Conservation (phyloP, 129 eudicot species). For the Tanacetum coccineum region DNA sequence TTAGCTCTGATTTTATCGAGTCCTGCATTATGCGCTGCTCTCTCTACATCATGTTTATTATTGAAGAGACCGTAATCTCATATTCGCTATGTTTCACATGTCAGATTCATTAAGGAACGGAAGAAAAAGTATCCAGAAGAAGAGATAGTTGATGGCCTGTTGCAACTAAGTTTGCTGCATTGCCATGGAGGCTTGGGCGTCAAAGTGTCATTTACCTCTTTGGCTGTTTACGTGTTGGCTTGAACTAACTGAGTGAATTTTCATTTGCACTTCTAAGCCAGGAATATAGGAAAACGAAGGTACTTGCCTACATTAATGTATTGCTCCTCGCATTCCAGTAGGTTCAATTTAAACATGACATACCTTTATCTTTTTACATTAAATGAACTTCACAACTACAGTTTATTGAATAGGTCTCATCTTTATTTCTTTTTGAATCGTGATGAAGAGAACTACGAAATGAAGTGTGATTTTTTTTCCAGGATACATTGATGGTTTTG, state of each 20-base stretch:
- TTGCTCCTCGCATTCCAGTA: neutral
- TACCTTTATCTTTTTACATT: neutral
- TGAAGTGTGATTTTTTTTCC: slow-evolving; percentile 21
- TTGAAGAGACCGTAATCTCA: neutral
- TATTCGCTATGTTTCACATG: slow-evolving; percentile 4
- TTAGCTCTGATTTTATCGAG: neutral
- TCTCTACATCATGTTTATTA: neutral
- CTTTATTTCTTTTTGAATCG: neutral
- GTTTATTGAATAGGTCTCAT: neutral
- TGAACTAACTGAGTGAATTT: slow-evolving; percentile 18
- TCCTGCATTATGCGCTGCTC: neutral
- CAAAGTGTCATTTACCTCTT: slow-evolving; percentile 52
- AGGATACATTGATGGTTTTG: slow-evolving; percentile 98
- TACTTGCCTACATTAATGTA: slow-evolving; percentile 26
- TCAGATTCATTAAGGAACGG: slow-evolving; percentile 82
- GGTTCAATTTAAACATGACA: neutral
- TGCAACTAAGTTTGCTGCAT: slow-evolving; percentile 94
- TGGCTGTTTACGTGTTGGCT: neutral
- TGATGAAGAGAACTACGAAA: neutral
- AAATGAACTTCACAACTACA: neutral
- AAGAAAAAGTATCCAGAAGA: slow-evolving; percentile 65
- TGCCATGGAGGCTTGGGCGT: slow-evolving; percentile 99
- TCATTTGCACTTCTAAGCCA: slow-evolving; percentile 60
- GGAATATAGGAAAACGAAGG: slow-evolving; percentile 99
- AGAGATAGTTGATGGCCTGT: slow-evolving; percentile 73